phyloP scores from a whole-genome alignment of 805 yeast genomes.

The Wickerhamomyces ciferrii region DNA sequence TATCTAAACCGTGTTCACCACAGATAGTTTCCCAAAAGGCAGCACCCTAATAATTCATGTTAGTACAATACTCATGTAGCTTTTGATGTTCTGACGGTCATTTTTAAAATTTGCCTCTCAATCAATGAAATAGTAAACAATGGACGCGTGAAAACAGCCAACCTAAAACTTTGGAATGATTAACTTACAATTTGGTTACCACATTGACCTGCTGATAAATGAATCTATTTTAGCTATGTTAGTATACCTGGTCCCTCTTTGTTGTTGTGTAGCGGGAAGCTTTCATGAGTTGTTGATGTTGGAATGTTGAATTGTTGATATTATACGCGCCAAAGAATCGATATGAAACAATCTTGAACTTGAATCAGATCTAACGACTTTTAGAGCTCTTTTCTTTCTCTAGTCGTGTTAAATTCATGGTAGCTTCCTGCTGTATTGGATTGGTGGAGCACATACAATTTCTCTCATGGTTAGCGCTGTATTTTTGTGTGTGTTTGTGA shows the following conservation, averaged over 20 bases:
- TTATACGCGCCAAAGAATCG: conserved; percentile 1
- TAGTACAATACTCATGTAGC: too few species aligned
- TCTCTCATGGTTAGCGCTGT: conserved; percentile 12
- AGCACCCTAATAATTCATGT: conserved; percentile 68
- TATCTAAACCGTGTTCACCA: conserved; percentile 80
- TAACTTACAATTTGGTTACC: conserved; percentile 88
- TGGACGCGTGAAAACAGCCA: not conserved
- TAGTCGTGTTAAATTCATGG: not conserved
- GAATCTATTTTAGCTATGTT: conserved; percentile 50
- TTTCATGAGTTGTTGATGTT: not conserved
- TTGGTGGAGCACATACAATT: conserved; percentile 11
- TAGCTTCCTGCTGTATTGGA: not conserved
- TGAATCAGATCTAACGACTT: too few species aligned
- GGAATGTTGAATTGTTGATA: conserved; percentile 1
- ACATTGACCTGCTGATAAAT: conserved; percentile 96
- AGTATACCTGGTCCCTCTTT: conserved; percentile 3
- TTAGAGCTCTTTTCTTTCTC: not conserved
- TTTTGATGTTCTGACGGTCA: too few species aligned
- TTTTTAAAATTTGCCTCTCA: not conserved
- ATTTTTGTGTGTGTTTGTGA: conserved; percentile 10
- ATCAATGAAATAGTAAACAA: not conserved
- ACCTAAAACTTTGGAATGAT: conserved; percentile 1
- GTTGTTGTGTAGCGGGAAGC: not conserved
- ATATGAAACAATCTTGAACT: not conserved
- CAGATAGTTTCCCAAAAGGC: conserved; percentile 93